Base-by-base conservation (phyloP, 257 asterid species). In the Petunia secreta region DNA sequence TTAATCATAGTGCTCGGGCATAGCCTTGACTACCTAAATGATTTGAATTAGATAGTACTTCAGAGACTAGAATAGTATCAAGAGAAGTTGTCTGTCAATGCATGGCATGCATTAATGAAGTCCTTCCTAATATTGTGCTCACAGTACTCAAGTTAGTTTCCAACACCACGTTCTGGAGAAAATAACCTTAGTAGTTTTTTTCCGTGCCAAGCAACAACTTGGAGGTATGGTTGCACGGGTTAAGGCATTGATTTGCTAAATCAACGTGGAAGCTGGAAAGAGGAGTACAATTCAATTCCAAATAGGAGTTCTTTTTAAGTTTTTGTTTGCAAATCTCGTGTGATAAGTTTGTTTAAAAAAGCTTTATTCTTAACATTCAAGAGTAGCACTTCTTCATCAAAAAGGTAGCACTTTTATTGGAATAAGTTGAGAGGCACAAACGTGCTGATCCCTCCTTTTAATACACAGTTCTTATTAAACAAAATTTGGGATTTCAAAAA, bases 31-130 rank as follows among this genome's bases (percentile, higher is more conserved):
- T 38, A 65, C 73, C 52, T 39, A 67, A 67, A 41, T 67, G 38
- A 67, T 41, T 67, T 41, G 38, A 66, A 66, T 40, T 41, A 41
- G 54, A 66, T 15, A 66, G 40, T 66, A 40, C 36, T 67, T 67
- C 54, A 67, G 14, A 65, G 52, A 39, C 50, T 39, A 39, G 73
- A 65, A 65, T 65, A 65, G 50, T 40, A 65, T 62, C 52, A 65
- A 14, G 36, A 14, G 36, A 65, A 65, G 52, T 38, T 13, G 52
- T 40, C 36, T 65, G 43, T 65, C 74, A 62, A 62, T 62, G 67
- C 67, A 65, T 65, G 52, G 25, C 39, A 67, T 66, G 54, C 15
- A 41, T 6, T 66, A 10, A 66, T 41, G 75, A 54, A 13, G 54
- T 66, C 52, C 8, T 40, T 40, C 74, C 74, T 65, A 14, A 65